A percentile compares a stretch with the other conserved stretches of the same genome.
Evolutionary conservation across 1,139 yeast species (phyloP).

Genomic region (Pichia terricola): DNA sequence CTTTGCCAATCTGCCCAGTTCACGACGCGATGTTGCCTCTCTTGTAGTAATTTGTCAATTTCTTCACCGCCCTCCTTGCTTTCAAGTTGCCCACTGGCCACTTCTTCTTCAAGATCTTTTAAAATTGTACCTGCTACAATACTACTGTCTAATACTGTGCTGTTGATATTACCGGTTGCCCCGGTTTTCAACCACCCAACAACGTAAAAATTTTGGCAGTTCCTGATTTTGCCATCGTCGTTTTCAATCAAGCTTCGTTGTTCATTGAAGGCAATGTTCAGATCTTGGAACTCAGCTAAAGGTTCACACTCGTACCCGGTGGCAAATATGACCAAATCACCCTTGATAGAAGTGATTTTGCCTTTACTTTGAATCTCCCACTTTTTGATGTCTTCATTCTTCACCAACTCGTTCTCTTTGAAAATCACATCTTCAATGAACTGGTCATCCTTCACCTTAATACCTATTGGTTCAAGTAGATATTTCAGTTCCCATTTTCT

Average conservation of each 20-base stretch:
- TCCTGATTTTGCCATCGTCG: constrained; percentile 45
- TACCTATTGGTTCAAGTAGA: constrained; percentile 53
- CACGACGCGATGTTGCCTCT: constrained; percentile 25
- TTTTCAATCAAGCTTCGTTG: constrained; percentile 46
- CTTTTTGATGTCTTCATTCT: constrained; percentile 1
- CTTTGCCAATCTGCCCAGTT: constrained; percentile 69
- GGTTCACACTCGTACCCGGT: constrained; percentile 77
- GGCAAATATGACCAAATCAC: constrained; percentile 71
- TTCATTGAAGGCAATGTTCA: constrained; percentile 41
- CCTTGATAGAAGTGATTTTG: constrained; percentile 29
- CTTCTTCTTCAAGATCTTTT: constrained; percentile 1
- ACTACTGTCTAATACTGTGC: constrained; percentile 66
- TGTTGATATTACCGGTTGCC: constrained; percentile 84
- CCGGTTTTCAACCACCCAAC: constrained; percentile 93
- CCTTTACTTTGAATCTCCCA: constrained; percentile 35
- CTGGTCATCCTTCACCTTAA: constrained; percentile 29
- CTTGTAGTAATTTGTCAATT: constrained; percentile 24
- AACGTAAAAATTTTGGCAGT: constrained; percentile 48
- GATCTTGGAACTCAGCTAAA: constrained; percentile 44
- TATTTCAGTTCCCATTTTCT: constrained; percentile 65
- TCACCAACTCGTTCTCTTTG: constrained; percentile 36
- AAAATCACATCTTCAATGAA: constrained; percentile 42
- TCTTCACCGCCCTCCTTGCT: constrained; percentile 17
- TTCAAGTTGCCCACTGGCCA: constrained; percentile 3
- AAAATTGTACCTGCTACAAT: constrained; percentile 18